A percentile compares a stretch with the other conserved stretches of the same genome.
Evolutionary conservation across 108 stramenopile genomes (phyloP).

Genomic region (Pseudonitzschia multistriata): DNA sequence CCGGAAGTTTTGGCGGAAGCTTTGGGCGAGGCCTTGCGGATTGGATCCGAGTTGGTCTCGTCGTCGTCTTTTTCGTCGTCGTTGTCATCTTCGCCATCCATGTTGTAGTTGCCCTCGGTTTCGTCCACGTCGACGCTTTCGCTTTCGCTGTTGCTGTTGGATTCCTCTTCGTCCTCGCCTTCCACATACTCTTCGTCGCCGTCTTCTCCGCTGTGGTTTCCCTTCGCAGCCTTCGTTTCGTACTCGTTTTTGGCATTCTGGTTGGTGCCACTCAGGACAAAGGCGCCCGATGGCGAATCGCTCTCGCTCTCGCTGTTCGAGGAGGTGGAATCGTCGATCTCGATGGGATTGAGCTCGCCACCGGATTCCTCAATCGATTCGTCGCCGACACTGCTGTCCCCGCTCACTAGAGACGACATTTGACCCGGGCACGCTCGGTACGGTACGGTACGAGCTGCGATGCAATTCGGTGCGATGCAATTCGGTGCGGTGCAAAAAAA

Average conservation of each 20-base stretch:
- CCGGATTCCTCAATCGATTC: not conserved
- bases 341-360: conserved; percentile 1
- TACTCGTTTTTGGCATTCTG: not conserved
- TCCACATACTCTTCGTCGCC: not conserved
- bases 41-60: not conserved
- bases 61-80: not conserved
- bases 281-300: not conserved
- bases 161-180: not conserved
- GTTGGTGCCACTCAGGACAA: not conserved
- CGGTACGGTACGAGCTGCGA: too few relatives aligned
- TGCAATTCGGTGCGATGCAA: too few relatives aligned
- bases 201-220: not conserved
- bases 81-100: not conserved
- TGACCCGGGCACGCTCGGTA: not conserved
- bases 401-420: not conserved
- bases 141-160: not conserved
- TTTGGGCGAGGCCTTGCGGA: not conserved
- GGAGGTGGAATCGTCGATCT: not conserved
- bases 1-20: not conserved
- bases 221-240: not conserved
- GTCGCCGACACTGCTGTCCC: not conserved
- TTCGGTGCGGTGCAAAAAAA: too few relatives aligned
- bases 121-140: not conserved
- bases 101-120: not conserved
- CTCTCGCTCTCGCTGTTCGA: not conserved